Evolutionary conservation across 345 rosid genomes (phyloP).

Genomic region (Camelina sativa): DNA sequence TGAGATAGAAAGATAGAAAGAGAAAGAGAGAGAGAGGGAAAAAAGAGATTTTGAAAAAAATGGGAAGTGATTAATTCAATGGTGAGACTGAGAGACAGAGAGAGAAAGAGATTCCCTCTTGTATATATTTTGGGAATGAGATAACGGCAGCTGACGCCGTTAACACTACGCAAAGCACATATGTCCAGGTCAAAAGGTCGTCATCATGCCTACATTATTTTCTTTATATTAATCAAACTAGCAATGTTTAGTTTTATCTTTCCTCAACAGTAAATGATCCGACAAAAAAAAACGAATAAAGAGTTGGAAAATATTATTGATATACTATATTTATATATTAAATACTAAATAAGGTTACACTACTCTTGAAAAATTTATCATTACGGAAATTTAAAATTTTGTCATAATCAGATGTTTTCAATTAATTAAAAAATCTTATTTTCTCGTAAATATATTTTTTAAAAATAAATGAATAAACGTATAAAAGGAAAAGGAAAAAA

Average conservation of each 20-base stretch:
- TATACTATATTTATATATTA: too few relatives aligned
- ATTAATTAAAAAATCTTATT: too few relatives aligned
- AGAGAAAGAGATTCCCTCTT: conserved; percentile 34
- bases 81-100: conserved; percentile 1
- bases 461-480: not conserved
- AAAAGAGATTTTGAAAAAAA: conserved; percentile 30
- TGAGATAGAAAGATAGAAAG: conserved; percentile 1
- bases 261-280: not conserved
- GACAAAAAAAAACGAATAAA: not conserved
- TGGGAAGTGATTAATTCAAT: conserved; percentile 21
- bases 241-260: not conserved
- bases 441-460: too few relatives aligned
- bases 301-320: too few relatives aligned
- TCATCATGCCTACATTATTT: not conserved
- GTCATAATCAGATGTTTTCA: too few relatives aligned
- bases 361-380: too few relatives aligned
- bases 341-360: too few relatives aligned
- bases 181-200: not conserved
- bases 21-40: conserved; percentile 6
- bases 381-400: too few relatives aligned
- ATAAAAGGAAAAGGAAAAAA: not conserved
- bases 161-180: conserved; percentile 10
- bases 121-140: conserved; percentile 41
- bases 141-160: conserved; percentile 46
- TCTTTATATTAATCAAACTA: not conserved